Percentiles rank a stretch among this genome's conserved stretches.
phyloP scores from a whole-genome alignment of 495 filamentous ascomycete species.

The Collariella sp. region DNA sequence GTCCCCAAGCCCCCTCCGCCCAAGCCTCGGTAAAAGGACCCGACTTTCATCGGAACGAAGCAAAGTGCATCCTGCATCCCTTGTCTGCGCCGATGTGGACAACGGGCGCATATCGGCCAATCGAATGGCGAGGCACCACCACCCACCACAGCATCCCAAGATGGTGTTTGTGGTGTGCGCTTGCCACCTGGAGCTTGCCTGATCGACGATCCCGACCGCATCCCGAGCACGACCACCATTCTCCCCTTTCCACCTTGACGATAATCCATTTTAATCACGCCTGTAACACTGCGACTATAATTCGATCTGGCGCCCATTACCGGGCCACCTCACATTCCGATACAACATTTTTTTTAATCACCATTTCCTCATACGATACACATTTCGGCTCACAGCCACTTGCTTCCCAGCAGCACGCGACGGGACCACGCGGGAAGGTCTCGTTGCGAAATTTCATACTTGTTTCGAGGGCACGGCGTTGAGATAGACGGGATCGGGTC shows the following conservation, averaged over 20 bases:
- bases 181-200: background rate
- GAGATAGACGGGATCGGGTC: constrained; percentile 26
- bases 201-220: background rate
- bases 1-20: constrained; percentile 48
- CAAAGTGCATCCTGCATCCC: constrained; percentile 19
- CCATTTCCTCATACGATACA: constrained; percentile 31
- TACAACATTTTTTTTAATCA: constrained; percentile 36
- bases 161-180: background rate
- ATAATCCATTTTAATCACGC: constrained; percentile 25
- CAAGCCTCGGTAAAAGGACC: constrained; percentile 40
- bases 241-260: constrained; percentile 7
- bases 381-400: constrained; percentile 33
- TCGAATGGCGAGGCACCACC: background rate
- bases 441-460: constrained; percentile 18
- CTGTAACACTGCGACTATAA: constrained; percentile 16
- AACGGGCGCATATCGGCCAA: constrained; percentile 9
- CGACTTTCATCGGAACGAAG: background rate
- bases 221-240: constrained; percentile 3
- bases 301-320: background rate
- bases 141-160: constrained; percentile 1
- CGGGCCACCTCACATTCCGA: constrained; percentile 25
- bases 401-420: constrained; percentile 32
- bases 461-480: constrained; percentile 30
- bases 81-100: constrained; percentile 7
- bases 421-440: constrained; percentile 7